Base-by-base conservation (phyloP, 2,329 filamentous ascomycete species). In the Aspergillus pseudonomiae region DNA sequence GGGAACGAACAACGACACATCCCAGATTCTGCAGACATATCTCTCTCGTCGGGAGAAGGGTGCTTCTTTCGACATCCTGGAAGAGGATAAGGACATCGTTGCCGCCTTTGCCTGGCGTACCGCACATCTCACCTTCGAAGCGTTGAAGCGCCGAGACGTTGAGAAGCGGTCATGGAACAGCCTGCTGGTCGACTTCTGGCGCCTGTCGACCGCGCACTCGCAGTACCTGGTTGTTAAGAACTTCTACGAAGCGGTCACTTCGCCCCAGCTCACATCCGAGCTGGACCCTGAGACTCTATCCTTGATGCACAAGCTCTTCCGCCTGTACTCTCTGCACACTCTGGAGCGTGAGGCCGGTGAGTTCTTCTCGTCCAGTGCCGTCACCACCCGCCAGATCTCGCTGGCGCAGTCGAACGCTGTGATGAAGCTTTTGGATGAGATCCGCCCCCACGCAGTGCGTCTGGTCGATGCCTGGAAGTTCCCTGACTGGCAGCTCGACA, bases 181-280 rank as follows among this genome's bases (percentile, higher is more conserved):
- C 64, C 83, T 93, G 10, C 84, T 93, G 19, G 88, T 93, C 16
- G 89, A 93, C 78, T 93, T 93, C 79, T 92, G 89, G 85, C 88
- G 89, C 50, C 85, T 93, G 6, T 89, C 85, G 62, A 92, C 90
- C 6, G 90, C 91, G 0, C 90, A 91, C 75, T 90, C 89, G 0
- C 90, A 93, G 77, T 93, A 92, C 77, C 84, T 92, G 69, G 85
- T 93, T 0, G 90, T 93, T 67, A 92, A 91, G 83, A 91, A 89
- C 81, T 93, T 93, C 80, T 92, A 95, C 79, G 83, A 88, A 4
- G 82, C 86, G 2, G 86, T 94, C 24, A 86, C 88, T 43, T 82
- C 83, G 6, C 79, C 83, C 7, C 73, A 82, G 9, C 83, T 86
- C 12, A 77, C 77, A n/a, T 75, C 81, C 14, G 80, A 85, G 19